A percentile compares a stretch with the other conserved stretches of the same genome.
These are phyloP conservation scores for Beauveria scarabaeidicola DNA, from an alignment of 2,329 filamentous ascomycete genomes.

Conservation along the genomic window DNA sequence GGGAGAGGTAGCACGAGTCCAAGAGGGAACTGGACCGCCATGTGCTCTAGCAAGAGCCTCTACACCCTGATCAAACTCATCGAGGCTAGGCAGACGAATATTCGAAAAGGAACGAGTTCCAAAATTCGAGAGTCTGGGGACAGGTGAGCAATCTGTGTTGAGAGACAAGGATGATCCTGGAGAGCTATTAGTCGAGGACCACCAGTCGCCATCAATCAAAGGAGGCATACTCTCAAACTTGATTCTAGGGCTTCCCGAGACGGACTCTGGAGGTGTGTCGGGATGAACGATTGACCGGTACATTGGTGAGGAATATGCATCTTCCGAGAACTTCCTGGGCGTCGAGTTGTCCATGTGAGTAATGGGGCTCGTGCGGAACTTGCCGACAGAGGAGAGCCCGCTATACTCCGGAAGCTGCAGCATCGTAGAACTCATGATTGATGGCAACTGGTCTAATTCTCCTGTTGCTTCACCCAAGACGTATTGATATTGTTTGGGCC, in stretches of 20 bases:
- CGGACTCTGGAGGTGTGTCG: conserved; percentile 24
- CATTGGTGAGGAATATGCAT: conserved; percentile 16
- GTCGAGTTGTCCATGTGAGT: conserved; percentile 15
- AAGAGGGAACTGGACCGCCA: conserved; percentile 20
- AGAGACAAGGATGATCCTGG: conserved; percentile 18
- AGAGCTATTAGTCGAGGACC: neutral
- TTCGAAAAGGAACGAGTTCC: conserved; percentile 14
- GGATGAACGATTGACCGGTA: conserved; percentile 16
- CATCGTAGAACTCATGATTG: conserved; percentile 9
- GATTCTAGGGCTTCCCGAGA: conserved; percentile 26
- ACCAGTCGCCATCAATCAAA: neutral
- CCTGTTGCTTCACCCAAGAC: neutral
- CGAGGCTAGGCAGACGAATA: conserved; percentile 26
- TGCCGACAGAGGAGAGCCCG: conserved; percentile 12
- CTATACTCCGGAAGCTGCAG: conserved; percentile 13
- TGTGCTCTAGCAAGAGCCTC: conserved; percentile 26
- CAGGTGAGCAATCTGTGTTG: conserved; percentile 18
- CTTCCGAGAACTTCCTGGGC: conserved; percentile 16
- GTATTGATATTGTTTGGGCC: neutral
- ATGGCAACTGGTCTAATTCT: neutral
- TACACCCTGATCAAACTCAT: conserved; percentile 31
- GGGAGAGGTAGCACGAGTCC: conserved; percentile 21
- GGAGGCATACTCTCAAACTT: conserved; percentile 23
- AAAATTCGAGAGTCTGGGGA: conserved; percentile 17
- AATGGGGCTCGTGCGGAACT: conserved; percentile 17